Conservation (phyloP, 495 filamentous ascomycete species). For the Neohortaea acidophila region DNA sequence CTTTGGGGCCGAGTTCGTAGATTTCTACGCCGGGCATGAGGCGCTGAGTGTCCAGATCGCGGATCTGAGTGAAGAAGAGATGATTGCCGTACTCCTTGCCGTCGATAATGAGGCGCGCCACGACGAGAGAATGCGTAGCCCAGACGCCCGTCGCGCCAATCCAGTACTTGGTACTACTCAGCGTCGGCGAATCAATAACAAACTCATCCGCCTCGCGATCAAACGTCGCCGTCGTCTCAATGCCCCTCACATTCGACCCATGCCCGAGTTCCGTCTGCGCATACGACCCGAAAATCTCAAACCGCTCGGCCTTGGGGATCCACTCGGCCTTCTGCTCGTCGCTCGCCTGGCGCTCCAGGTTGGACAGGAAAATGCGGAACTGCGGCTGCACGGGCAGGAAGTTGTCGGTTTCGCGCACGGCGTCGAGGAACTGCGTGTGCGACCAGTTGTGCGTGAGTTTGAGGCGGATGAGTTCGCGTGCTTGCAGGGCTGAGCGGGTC, state of each 20-base stretch:
- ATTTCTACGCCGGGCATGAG: conserved; percentile 21
- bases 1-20: conserved; percentile 23
- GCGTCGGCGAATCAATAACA: conserved; percentile 20
- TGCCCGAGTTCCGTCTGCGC: conserved; percentile 20
- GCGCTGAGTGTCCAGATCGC: conserved; percentile 18
- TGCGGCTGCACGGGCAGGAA: conserved; percentile 13
- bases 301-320: conserved; percentile 11
- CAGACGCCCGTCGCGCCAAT: conserved; percentile 19
- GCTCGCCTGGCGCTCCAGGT: conserved; percentile 9
- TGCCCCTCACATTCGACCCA: conserved; percentile 18
- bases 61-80: conserved; percentile 24
- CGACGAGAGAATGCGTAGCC: conserved; percentile 20
- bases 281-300: conserved; percentile 12
- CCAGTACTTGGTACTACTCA: conserved; percentile 23
- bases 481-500: conserved; percentile 5
- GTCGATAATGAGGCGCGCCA: conserved; percentile 21
- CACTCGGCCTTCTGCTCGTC: conserved; percentile 12
- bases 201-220: conserved; percentile 20
- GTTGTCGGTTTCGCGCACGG: conserved; percentile 9
- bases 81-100: conserved; percentile 21
- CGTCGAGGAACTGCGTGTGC: conserved; percentile 8
- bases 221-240: conserved; percentile 23
- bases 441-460: conserved; percentile 10
- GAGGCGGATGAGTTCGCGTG: conserved; percentile 11
- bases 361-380: conserved; percentile 12